These are phyloP conservation scores for Hanseniaspora lachancei DNA, from an alignment of 805 yeast genomes.

Conservation along the genomic window DNA sequence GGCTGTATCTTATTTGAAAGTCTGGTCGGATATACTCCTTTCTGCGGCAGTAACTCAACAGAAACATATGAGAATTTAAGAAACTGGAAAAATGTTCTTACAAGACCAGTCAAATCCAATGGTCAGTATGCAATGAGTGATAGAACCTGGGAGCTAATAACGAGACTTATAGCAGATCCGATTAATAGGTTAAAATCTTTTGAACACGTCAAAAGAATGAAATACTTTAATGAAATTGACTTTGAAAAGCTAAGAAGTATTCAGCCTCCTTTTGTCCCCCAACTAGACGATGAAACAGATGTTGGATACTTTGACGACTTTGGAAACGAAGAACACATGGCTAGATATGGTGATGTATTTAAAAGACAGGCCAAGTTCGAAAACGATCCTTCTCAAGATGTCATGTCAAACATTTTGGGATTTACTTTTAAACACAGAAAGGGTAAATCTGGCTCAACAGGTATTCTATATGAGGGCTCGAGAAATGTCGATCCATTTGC, in stretches of 20 bases:
- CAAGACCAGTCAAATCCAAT: constrained; percentile 83
- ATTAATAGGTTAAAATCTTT: constrained; percentile 60
- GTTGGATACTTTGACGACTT: constrained; percentile 98
- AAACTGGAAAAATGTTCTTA: constrained; percentile 77
- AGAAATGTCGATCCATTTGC: constrained; percentile 30
- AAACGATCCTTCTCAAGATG: constrained; percentile 45
- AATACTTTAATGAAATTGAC: constrained; percentile 73
- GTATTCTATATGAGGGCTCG: constrained; percentile 26
- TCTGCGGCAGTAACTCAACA: constrained; percentile 82
- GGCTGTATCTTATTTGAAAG: constrained; percentile 97
- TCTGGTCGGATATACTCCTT: constrained; percentile 93
- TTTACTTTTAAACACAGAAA: constrained; percentile 83
- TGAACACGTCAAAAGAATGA: constrained; percentile 64
- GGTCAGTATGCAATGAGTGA: constrained; percentile 89
- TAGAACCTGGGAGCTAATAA: constrained; percentile 85
- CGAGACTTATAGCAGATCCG: constrained; percentile 68
- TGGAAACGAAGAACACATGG: constrained; percentile 92
- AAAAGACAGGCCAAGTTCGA: constrained; percentile 80
- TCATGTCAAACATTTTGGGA: constrained; percentile 72
- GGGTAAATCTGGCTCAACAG: constrained; percentile 29
- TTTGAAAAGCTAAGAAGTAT: constrained; percentile 57
- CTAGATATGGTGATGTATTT: constrained; percentile 91
- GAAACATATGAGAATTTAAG: constrained; percentile 90
- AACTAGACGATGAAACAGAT: constrained; percentile 89
- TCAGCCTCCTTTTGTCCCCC: constrained; percentile 93